phyloP scores from a whole-genome alignment of 2,329 filamentous ascomycete genomes.

The Aspergillus sp. region DNA sequence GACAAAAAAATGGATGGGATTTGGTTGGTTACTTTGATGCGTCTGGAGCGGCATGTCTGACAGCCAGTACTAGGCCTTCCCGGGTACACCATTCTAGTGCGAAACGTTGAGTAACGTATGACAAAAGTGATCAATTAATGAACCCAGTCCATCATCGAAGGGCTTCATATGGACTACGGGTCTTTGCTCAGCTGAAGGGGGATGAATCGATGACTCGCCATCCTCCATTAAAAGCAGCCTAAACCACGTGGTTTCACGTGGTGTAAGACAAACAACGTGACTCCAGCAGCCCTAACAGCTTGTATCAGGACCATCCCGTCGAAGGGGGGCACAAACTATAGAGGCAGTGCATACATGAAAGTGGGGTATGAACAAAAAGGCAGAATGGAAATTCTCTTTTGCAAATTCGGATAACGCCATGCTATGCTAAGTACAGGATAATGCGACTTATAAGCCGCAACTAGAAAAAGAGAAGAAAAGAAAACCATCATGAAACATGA shows the following conservation, averaged over 20 bases:
- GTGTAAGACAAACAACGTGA: background rate
- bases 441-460: background rate
- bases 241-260: background rate
- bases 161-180: background rate
- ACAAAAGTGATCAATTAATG: background rate
- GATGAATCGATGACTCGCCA: background rate
- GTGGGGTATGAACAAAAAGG: no score
- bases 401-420: background rate
- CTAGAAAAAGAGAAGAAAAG: background rate
- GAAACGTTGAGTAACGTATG: background rate
- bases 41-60: constrained; percentile 29
- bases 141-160: background rate
- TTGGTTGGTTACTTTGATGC: constrained; percentile 26
- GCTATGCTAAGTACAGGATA: background rate
- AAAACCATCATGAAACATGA: background rate
- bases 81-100: constrained; percentile 25
- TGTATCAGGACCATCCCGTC: background rate
- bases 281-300: background rate
- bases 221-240: background rate
- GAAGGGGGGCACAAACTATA: no score
- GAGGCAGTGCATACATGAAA: background rate
- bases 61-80: constrained; percentile 30
- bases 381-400: background rate
- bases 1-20: background rate
- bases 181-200: background rate